A percentile compares a stretch with the other conserved stretches of the same genome.
Evolutionary conservation across 768 basidiomycete species (phyloP).

Genomic region (Lentinula boryana): DNA sequence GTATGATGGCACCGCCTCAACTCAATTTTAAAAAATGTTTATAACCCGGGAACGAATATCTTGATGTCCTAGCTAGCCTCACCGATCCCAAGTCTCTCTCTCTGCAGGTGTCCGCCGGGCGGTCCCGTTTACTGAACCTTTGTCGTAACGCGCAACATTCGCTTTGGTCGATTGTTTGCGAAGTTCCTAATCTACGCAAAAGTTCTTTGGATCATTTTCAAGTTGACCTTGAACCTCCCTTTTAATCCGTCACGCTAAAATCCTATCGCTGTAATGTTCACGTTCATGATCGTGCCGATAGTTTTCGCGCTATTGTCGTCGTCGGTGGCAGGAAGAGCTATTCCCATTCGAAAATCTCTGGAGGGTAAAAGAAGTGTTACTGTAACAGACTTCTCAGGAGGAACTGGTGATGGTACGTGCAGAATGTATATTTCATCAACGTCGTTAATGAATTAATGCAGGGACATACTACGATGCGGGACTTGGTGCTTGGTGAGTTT

Average conservation of each 20-base stretch:
- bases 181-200: not conserved
- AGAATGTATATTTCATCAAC: not conserved
- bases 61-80: not conserved
- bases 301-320: not conserved
- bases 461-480: not conserved
- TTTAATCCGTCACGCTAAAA: not conserved
- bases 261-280: not conserved
- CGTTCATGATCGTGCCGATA: not conserved
- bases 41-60: not conserved
- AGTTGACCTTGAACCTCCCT: constrained; percentile 5
- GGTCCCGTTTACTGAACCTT: constrained; percentile 4
- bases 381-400: constrained; percentile 3
- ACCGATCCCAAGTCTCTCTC: not conserved
- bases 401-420: constrained; percentile 1
- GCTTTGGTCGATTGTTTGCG: not conserved
- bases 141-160: constrained; percentile 1
- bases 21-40: not conserved
- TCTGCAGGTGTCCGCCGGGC: constrained; percentile 3
- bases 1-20: not conserved
- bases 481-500: not conserved
- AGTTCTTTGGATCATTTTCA: constrained; percentile 1
- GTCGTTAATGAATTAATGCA: not conserved
- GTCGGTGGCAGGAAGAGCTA: not conserved
- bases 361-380: not conserved
- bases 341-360: not conserved